Base-by-base conservation (phyloP, 2,329 filamentous ascomycete genomes). In the Trichoderma atrobrunneum region DNA sequence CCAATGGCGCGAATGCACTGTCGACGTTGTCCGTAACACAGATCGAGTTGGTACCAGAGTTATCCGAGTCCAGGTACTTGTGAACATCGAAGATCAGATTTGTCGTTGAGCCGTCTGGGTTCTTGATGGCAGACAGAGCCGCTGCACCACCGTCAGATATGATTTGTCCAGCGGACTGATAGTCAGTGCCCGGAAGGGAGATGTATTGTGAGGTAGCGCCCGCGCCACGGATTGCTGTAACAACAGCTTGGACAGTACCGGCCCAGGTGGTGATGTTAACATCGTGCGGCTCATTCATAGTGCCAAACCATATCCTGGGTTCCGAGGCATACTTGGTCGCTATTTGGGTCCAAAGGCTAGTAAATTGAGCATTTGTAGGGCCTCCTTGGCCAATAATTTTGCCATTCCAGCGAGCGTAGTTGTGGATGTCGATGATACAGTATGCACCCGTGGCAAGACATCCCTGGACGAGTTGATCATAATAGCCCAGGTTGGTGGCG, bases 261-360 rank as follows among this genome's bases (percentile, higher is more conserved):
- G 86, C 88, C 90, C 90, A 91, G 1, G 79, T 79, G 56, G 76
- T 78, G 75, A 90, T 82, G 75, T 88, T 84, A 70, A 86, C 80
- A 69, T 88, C 85, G 78, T 90, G 87, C 16, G 90, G 89, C 81
- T 89, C 90, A 80, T 92, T 92, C 89, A 91, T 91, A 56, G 91
- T 77, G 24, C 88, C 89, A 75, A 91, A 91, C 81, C 54, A 86
- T 87, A 36, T 82, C 76, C 69, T 87, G 79, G 10, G 78, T 91
- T 91, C 78, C 88, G 87, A 2, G 80, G 64, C 64, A 28, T 67
- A 67, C 10, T 67, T 39, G 14, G 64, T 67, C 82, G 90, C 90
- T 3, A 89, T 77, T 72, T 86, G 82, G 2, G 78, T 78, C 89
- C 89, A 92, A 6, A 91, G 80, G 65, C 79, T 81, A 2, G 84